These are phyloP conservation scores for Pythium inflatum DNA, from an alignment of 352 stramenopile genomes.

Conservation along the genomic window DNA sequence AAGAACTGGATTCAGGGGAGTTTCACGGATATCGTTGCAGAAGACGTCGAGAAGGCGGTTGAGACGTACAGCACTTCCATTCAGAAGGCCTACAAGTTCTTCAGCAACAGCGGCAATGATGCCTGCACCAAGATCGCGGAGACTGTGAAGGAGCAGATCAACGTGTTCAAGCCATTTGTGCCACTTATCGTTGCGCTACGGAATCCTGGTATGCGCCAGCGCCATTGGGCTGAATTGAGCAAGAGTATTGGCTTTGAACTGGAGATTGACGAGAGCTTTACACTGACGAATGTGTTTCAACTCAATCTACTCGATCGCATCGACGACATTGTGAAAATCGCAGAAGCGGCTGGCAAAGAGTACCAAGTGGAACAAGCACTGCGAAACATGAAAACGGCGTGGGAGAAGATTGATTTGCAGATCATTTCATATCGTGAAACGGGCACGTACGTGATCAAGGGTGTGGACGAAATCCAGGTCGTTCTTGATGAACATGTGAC, in stretches of 20 bases:
- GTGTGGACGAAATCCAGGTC: slow-evolving; percentile 93
- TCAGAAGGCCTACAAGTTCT: slow-evolving; percentile 93
- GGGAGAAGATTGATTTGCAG: slow-evolving; percentile 90
- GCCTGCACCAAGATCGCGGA: slow-evolving; percentile 89
- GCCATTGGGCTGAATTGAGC: slow-evolving; percentile 94
- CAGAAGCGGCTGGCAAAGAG: slow-evolving; percentile 94
- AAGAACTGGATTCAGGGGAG: slow-evolving; percentile 92
- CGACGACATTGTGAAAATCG: slow-evolving; percentile 92
- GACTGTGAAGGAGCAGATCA: slow-evolving; percentile 92
- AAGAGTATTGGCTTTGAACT: slow-evolving; percentile 83
- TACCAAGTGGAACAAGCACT: slow-evolving; percentile 94
- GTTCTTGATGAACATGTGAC: slow-evolving; percentile 96
- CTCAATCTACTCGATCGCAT: slow-evolving; percentile 86
- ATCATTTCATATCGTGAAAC: slow-evolving; percentile 92
- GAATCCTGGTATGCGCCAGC: slow-evolving; percentile 92
- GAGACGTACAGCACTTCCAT: slow-evolving; percentile 86
- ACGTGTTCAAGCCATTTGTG: slow-evolving; percentile 93
- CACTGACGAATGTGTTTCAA: slow-evolving; percentile 84
- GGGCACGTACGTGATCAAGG: slow-evolving; percentile 94
- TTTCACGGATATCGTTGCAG: slow-evolving; percentile 91
- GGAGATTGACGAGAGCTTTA: slow-evolving; percentile 90
- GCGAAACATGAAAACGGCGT: slow-evolving; percentile 92
- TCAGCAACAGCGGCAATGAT: slow-evolving; percentile 88
- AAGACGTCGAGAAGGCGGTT: slow-evolving; percentile 92
- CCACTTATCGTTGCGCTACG: slow-evolving; percentile 91